These are phyloP conservation scores for Cladosporium sp. DNA, from an alignment of 2,329 filamentous ascomycete species.

Conservation along the genomic window DNA sequence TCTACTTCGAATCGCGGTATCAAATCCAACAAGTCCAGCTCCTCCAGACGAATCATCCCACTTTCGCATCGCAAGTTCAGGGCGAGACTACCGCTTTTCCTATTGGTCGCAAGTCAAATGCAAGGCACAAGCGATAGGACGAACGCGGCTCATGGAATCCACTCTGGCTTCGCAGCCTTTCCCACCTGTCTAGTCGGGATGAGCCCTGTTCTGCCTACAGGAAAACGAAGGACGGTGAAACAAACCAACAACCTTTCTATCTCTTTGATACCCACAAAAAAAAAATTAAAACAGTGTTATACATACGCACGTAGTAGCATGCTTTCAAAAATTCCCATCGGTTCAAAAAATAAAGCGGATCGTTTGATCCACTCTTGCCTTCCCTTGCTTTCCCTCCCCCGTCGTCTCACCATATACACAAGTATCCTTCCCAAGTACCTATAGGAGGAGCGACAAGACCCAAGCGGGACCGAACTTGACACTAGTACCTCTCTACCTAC, in stretches of 20 bases:
- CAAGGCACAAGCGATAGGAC: conserved; percentile 11
- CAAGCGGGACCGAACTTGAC: too few relatives aligned
- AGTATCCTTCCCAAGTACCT: too few relatives aligned
- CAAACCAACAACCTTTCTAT: not conserved
- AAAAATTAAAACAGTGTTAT: not conserved
- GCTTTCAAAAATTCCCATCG: too few relatives aligned
- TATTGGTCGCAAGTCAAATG: conserved; percentile 5
- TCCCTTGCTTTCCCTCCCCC: too few relatives aligned
- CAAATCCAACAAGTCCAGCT: conserved; percentile 4
- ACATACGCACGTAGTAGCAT: not conserved
- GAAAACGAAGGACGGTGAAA: not conserved
- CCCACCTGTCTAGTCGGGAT: too few relatives aligned
- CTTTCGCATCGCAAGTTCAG: conserved; percentile 6
- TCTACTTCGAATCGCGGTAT: not conserved
- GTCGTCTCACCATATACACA: too few relatives aligned
- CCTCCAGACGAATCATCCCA: conserved; percentile 9
- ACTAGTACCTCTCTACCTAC: too few relatives aligned
- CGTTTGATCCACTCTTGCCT: not conserved
- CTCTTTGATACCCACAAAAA: conserved; percentile 11
- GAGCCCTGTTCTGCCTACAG: too few relatives aligned
- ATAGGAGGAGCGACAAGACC: too few relatives aligned
- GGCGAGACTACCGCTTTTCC: conserved; percentile 1
- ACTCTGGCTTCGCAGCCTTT: too few relatives aligned
- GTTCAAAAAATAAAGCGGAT: not conserved
- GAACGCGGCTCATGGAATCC: not conserved